Evolutionary conservation across 1,139 yeast species (phyloP).

Genomic region (Debaryomyces fabryi): DNA sequence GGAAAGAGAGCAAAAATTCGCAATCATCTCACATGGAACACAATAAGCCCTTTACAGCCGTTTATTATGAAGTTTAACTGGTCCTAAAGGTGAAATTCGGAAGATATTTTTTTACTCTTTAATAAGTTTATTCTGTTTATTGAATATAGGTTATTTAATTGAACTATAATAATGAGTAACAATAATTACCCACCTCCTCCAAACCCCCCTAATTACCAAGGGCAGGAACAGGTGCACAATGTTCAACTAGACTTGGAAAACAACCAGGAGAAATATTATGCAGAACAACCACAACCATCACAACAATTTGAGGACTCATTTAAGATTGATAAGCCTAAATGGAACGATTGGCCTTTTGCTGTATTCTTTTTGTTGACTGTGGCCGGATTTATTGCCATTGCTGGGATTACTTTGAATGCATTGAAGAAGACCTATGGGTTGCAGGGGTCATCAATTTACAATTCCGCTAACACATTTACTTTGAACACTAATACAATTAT

Average conservation of each 20-base stretch:
- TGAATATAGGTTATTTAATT: neutral
- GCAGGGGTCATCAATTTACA: conserved; percentile 71
- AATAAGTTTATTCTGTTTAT: neutral
- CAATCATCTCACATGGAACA: conserved; percentile 9
- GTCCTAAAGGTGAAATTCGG: neutral
- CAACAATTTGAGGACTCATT: conserved; percentile 64
- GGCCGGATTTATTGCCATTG: conserved; percentile 71
- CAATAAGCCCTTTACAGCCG: conserved; percentile 5
- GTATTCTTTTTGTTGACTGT: conserved; percentile 62
- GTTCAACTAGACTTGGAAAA: conserved; percentile 30
- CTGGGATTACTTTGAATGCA: conserved; percentile 68
- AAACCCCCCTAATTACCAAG: conserved; percentile 7
- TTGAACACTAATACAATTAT: conserved; percentile 75
- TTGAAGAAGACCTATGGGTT: conserved; percentile 56
- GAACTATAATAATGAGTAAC: conserved; percentile 1
- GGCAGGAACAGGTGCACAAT: conserved; percentile 8
- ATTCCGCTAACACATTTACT: conserved; percentile 54
- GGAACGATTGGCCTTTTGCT: conserved; percentile 75
- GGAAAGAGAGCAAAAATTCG: conserved; percentile 5
- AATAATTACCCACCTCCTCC: conserved; percentile 8
- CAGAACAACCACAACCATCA: conserved; percentile 38
- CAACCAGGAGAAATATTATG: conserved; percentile 23
- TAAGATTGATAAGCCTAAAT: conserved; percentile 63
- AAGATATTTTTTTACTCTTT: neutral
- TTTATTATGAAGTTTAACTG: neutral